Evolutionary conservation across 345 rosid species (phyloP).

Genomic region (Populus ilicifolia): DNA sequence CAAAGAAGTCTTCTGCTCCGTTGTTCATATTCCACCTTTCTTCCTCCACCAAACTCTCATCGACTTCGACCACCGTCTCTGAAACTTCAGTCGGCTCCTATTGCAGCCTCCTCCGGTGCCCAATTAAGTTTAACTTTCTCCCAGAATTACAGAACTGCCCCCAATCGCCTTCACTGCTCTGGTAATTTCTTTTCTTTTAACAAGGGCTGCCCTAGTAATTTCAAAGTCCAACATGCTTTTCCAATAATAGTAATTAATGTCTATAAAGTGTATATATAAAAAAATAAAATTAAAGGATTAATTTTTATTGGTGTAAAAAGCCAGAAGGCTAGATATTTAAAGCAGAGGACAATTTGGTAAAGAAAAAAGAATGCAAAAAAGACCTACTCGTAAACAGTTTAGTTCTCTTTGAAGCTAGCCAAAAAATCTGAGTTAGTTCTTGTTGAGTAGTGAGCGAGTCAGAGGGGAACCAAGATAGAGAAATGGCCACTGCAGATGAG

Average conservation of each 20-base stretch:
- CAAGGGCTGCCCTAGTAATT: no score
- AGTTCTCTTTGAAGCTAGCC: no score
- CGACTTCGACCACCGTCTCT: neutral
- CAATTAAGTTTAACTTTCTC: neutral
- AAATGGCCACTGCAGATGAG: constrained; percentile 35
- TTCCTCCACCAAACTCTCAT: neutral
- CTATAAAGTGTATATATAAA: no score
- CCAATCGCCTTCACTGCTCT: constrained; percentile 4
- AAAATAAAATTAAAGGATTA: no score
- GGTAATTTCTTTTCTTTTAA: neutral
- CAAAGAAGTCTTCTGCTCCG: neutral
- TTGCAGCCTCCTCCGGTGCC: neutral
- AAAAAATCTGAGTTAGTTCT: neutral
- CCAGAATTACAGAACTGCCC: constrained; percentile 10
- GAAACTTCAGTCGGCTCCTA: neutral
- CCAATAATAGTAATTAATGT: no score
- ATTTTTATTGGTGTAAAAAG: no score
- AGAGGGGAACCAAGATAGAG: neutral
- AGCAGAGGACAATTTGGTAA: no score
- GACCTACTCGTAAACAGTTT: neutral
- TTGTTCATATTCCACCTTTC: neutral
- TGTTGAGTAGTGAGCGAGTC: constrained; percentile 15
- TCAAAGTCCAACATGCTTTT: no score
- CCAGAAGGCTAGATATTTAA: no score
- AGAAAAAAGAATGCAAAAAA: neutral